Base-by-base conservation (phyloP, 768 basidiomycete species). In the Rhizopogon vulgaris region DNA sequence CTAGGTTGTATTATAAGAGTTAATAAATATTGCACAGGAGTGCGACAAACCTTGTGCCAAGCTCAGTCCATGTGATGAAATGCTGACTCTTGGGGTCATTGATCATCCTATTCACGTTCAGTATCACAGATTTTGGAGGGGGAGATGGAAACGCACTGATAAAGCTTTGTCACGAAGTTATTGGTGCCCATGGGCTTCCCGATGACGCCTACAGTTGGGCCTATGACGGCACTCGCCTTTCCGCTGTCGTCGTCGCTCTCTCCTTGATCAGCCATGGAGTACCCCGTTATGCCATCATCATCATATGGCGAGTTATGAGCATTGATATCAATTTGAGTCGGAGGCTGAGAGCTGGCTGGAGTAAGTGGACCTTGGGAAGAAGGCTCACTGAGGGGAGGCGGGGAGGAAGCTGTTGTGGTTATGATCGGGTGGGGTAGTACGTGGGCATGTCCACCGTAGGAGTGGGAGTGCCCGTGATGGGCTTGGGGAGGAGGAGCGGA, bases 111-210 rank as follows among this genome's bases (percentile, higher is more conserved):
- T 48, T 41, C 53, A 52, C 41, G 40, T 40, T 22, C 6, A 2
- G 38, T 37, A 17, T 8, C 3, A 14, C 5, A 14, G 12, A 18
- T 45, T 6, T 30, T 12, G n/a, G 9, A 43, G 47, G 17, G 7
- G 17, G 7, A 2, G 18, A 34, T 17, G 41, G 18, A 32, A 0
- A 76, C 85, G 65, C 59, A 87, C 86, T 89, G 86, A 69, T 90
- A 92, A 17, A 92, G 74, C 75, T 93, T 93, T 27, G 85, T 85
- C 42, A 92, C 90, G 66, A 93, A 93, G 63, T 92, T 92, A 62
- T 90, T 91, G 18, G 75, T 76, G 11, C 70, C 71, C 62, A 85
- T 75, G 14, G 86, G 79, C 63, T 88, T 90, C 53, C 81, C 79
- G 22, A 86, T 73, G 43, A 79, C 63, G 56, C 75, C 79, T 70